Evolutionary conservation across 2,329 filamentous ascomycete genomes (phyloP).

Genomic region (Apiospora marii): DNA sequence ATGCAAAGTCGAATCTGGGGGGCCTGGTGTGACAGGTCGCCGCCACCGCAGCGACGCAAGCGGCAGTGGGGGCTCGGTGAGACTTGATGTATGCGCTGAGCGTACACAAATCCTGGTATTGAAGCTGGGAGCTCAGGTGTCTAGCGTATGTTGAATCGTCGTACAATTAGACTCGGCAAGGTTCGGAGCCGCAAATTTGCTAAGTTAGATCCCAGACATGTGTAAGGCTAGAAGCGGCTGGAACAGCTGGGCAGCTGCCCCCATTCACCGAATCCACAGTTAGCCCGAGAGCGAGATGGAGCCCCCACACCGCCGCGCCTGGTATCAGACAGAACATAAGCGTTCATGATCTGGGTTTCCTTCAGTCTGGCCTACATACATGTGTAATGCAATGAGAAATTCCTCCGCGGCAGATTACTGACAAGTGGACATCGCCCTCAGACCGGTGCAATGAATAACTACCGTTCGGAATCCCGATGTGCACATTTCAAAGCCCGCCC

Average conservation of each 20-base stretch:
- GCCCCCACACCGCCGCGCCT: background rate
- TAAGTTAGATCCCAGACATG: background rate
- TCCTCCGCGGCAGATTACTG: background rate
- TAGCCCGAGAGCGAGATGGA: conserved; percentile 1
- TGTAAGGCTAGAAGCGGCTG: conserved; percentile 11
- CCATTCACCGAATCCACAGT: background rate
- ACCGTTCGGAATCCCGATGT: background rate
- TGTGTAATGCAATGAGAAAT: background rate
- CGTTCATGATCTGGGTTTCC: no score
- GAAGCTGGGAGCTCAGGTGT: background rate
- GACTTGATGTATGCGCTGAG: conserved; percentile 14
- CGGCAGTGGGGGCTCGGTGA: background rate
- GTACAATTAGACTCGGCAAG: conserved; percentile 18
- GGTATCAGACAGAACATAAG: no score
- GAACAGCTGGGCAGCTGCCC: background rate
- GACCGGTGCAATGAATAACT: background rate
- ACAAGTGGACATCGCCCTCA: background rate
- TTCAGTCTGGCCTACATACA: no score
- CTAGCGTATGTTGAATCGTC: background rate
- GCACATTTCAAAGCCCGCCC: background rate
- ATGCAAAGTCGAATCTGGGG: background rate
- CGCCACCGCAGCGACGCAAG: background rate
- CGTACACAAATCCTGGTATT: conserved; percentile 2
- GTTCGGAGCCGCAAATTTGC: background rate
- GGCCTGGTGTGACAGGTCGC: background rate